These are phyloP conservation scores for Pseudocercospora macadamiae DNA, from an alignment of 2,329 filamentous ascomycete species.

Conservation along the genomic window DNA sequence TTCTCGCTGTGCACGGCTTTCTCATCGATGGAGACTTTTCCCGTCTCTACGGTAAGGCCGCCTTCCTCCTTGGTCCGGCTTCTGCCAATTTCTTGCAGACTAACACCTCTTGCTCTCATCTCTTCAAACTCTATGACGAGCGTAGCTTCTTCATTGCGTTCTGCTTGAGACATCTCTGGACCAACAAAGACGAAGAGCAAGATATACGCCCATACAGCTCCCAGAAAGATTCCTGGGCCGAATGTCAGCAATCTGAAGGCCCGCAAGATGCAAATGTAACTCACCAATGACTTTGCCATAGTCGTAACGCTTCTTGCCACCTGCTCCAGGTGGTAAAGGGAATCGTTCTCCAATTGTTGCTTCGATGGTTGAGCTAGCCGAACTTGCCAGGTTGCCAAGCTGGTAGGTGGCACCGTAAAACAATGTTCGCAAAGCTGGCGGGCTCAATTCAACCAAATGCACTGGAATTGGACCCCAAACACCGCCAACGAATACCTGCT, in stretches of 20 bases:
- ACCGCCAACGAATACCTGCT: conserved; percentile 44
- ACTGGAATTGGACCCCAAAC: conserved; percentile 46
- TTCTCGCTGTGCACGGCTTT: conserved; percentile 2
- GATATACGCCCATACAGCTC: conserved; percentile 33
- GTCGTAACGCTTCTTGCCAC: conserved; percentile 39
- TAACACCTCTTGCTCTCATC: conserved; percentile 21
- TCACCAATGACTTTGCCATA: conserved; percentile 48
- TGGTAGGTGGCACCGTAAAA: conserved; percentile 44
- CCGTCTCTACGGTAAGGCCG: neutral
- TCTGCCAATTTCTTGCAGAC: conserved; percentile 21
- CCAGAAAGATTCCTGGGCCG: conserved; percentile 32
- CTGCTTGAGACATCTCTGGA: conserved; percentile 34
- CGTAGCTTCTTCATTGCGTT: conserved; percentile 27
- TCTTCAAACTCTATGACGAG: conserved; percentile 26
- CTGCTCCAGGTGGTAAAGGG: conserved; percentile 34
- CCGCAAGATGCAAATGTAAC: too few species aligned
- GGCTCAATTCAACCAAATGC: conserved; percentile 42
- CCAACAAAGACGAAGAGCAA: conserved; percentile 41
- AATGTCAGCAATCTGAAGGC: too few species aligned
- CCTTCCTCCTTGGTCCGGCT: conserved; percentile 13
- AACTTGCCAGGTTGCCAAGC: conserved; percentile 44
- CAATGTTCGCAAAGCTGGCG: conserved; percentile 39
- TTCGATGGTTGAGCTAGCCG: conserved; percentile 43
- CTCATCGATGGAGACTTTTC: conserved; percentile 9
- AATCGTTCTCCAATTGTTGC: conserved; percentile 42